Base-by-base conservation (phyloP, 2,329 filamentous ascomycete genomes). In the Cadophora malorum region DNA sequence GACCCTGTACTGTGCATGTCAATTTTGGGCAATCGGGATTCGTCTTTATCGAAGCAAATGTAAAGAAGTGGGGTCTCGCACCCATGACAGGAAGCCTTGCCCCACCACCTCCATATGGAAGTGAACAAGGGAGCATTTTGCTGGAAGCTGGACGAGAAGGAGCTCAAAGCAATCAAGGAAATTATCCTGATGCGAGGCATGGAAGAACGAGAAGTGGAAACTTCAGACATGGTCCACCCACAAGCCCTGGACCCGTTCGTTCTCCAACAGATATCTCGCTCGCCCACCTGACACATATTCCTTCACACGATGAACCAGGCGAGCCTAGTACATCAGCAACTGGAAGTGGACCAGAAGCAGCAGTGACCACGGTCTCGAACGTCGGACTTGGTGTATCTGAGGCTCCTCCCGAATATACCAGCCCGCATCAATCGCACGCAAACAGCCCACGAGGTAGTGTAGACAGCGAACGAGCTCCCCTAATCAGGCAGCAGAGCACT, bases 41-140 rank as follows among this genome's bases (percentile, higher is more conserved):
- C 77, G 96, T 99, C 60, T 99, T 98, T 77, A 98, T 99, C 74
- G 96, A 99, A 81, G 96, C 95, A 70, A 99, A 99, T 76, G 96
- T 99, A 69, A 99, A 99, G 88, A 99, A 98, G 84, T 99, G 96
- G 96, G 96, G 96, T 1, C 83, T 99, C 65, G 96, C 96, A 59
- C 96, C 96, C 5, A 96, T 96, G 86, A 97, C 93, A 1, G 96
- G 96, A 68, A 97, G 93, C 76, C 85, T 99, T 68, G 96, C 96
- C 33, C 96, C 96, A 19, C 96, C 96, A 53, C 96, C 96, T 62
- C 96, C 96, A 1, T 99, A 99, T 78, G 96, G 96, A 59, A 97
- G 93, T 70, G 96, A 98, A 81, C 94, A 97, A 80, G 96, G 96
- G 75, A 97, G 94, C 77, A 97, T 99, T 74, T 84, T 99, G 33